Conservation (phyloP, 257 asterid genomes). For the Leptodermis oblonga region DNA sequence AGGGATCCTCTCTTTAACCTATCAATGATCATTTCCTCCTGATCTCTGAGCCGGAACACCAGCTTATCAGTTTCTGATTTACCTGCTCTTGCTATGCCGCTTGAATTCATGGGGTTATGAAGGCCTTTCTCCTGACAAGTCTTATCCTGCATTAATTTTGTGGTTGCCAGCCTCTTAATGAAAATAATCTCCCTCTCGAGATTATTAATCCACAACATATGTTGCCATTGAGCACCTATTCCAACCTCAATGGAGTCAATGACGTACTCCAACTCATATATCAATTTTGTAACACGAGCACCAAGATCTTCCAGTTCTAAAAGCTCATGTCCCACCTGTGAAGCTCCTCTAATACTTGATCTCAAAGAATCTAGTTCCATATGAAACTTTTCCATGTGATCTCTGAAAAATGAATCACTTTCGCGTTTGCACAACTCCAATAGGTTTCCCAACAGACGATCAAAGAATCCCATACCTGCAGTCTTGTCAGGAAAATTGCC, state of each 20-base stretch:
- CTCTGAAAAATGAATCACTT: neutral
- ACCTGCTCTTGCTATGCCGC: neutral
- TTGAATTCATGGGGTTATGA: neutral
- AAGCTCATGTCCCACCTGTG: neutral
- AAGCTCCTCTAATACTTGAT: neutral
- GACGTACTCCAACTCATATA: neutral
- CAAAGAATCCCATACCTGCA: neutral
- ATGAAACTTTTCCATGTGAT: neutral
- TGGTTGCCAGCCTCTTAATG: neutral
- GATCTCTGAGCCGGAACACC: neutral
- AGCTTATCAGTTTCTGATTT: neutral
- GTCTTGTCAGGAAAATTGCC: neutral
- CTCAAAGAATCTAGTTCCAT: neutral
- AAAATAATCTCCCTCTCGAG: neutral
- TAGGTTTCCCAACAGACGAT: neutral
- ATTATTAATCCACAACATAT: neutral
- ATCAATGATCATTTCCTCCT: neutral
- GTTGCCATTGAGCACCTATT: conserved; percentile 2
- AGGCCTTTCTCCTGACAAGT: neutral
- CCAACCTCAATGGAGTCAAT: neutral
- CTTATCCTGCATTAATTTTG: neutral
- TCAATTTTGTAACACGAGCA: neutral
- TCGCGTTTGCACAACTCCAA: neutral
- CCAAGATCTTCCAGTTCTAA: neutral
- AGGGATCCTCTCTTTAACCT: neutral